Conservation (phyloP, 768 basidiomycete genomes). For the Panus rudis region DNA sequence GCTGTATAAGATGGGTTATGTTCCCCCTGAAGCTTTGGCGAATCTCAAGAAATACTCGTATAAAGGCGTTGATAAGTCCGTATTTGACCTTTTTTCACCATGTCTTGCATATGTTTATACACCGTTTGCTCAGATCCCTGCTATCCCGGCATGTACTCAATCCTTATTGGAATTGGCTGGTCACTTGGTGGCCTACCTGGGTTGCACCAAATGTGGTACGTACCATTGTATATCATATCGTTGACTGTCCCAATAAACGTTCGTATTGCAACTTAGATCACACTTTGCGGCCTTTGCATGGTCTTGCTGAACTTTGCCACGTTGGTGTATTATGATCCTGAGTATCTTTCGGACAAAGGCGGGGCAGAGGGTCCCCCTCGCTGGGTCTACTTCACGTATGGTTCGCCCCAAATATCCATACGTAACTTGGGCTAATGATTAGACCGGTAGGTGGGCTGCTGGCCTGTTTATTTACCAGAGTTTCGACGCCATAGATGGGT, state of each 20-base stretch:
- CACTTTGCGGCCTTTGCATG: slow-evolving; percentile 73
- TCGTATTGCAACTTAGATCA: slow-evolving; percentile 54
- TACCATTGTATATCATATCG: slow-evolving; percentile 6
- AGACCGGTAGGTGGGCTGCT: slow-evolving; percentile 62
- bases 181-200: slow-evolving; percentile 77
- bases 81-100: slow-evolving; percentile 7
- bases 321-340: slow-evolving; percentile 76
- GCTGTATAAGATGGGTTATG: slow-evolving; percentile 45
- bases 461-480: slow-evolving; percentile 91
- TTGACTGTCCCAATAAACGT: not conserved
- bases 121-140: slow-evolving; percentile 47
- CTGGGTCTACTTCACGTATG: slow-evolving; percentile 90
- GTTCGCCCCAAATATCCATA: slow-evolving; percentile 8
- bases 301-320: slow-evolving; percentile 82
- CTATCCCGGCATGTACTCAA: slow-evolving; percentile 70
- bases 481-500: slow-evolving; percentile 88
- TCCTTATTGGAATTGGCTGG: slow-evolving; percentile 89
- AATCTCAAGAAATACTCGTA: slow-evolving; percentile 76
- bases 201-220: slow-evolving; percentile 88
- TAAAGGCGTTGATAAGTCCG: slow-evolving; percentile 75
- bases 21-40: slow-evolving; percentile 58
- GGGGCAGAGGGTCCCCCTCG: slow-evolving; percentile 57
- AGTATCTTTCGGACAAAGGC: slow-evolving; percentile 62
- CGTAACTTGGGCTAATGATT: not conserved
- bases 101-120: not conserved